phyloP scores from a whole-genome alignment of 2,329 filamentous ascomycete species.

The Tolypocladium capitatum region DNA sequence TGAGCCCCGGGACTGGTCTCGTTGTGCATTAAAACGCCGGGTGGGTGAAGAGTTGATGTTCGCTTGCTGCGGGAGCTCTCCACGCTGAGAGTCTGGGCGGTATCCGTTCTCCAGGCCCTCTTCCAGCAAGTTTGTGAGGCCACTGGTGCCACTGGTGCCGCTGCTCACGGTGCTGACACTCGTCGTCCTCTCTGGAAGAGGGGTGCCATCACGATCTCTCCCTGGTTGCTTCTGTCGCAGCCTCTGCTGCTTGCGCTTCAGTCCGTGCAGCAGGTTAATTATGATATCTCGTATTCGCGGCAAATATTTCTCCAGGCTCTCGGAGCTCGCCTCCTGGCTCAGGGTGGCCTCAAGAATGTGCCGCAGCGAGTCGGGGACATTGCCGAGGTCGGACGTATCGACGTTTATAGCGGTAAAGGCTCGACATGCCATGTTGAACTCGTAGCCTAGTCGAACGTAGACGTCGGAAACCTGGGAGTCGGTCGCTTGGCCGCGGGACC shows the following conservation, averaged over 20 bases:
- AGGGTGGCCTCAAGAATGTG: constrained; percentile 90
- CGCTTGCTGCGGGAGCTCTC: constrained; percentile 13
- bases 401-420: constrained; percentile 96
- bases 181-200: constrained; percentile 35
- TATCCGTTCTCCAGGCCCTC: constrained; percentile 45
- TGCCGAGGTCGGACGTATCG: constrained; percentile 84
- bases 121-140: constrained; percentile 43
- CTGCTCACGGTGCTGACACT: constrained; percentile 48
- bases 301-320: constrained; percentile 86
- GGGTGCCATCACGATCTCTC: constrained; percentile 37
- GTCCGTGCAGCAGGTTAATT: constrained; percentile 86
- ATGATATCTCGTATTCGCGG: constrained; percentile 96
- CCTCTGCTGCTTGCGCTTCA: constrained; percentile 95
- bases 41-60: constrained; percentile 29
- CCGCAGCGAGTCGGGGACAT: constrained; percentile 82
- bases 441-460: constrained; percentile 92
- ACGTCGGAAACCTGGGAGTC: constrained; percentile 96
- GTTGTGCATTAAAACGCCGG: constrained; percentile 30
- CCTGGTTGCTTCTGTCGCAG: constrained; percentile 50
- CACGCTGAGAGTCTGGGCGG: constrained; percentile 22
- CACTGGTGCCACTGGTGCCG: constrained; percentile 37
- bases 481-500: constrained; percentile 84
- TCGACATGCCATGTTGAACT: constrained; percentile 97
- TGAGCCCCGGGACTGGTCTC: constrained; percentile 39
- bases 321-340: constrained; percentile 87